Percentiles rank a stretch among this genome's conserved stretches.
These are phyloP conservation scores for Angophora floribunda DNA, from an alignment of 345 rosid genomes.

Conservation along the genomic window DNA sequence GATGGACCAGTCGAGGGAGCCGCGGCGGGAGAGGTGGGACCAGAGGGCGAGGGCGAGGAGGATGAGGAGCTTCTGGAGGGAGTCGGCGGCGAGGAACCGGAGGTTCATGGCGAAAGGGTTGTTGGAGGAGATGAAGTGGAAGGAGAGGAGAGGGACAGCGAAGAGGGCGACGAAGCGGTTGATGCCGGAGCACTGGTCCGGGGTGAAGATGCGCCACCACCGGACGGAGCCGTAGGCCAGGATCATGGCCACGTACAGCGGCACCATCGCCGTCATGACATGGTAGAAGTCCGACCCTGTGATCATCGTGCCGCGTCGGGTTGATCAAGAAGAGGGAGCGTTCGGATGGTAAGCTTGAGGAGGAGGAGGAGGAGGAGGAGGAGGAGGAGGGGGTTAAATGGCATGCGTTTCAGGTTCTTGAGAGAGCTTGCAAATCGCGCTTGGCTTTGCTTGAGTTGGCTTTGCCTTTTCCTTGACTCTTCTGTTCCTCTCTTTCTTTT, in stretches of 20 bases:
- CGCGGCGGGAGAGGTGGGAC: slow-evolving; percentile 48
- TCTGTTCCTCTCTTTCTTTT: background rate
- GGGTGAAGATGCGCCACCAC: slow-evolving; percentile 97
- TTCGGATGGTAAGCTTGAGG: background rate
- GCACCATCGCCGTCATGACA: slow-evolving; percentile 89
- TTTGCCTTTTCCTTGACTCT: background rate
- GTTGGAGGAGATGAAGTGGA: slow-evolving; percentile 90
- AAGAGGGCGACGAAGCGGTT: slow-evolving; percentile 93
- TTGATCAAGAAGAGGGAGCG: background rate
- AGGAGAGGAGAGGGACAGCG: slow-evolving; percentile 90
- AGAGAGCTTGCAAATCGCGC: background rate
- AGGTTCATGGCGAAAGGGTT: slow-evolving; percentile 81
- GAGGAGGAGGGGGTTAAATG: background rate
- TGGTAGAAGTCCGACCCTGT: slow-evolving; percentile 66
- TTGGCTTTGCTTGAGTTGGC: background rate
- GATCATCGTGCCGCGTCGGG: slow-evolving; percentile 32
- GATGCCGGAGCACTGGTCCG: slow-evolving; percentile 97
- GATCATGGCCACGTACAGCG: slow-evolving; percentile 92
- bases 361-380: background rate
- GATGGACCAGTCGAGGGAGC: slow-evolving; percentile 89
- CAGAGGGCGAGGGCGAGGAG: slow-evolving; percentile 47
- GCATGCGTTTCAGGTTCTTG: background rate
- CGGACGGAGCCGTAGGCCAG: slow-evolving; percentile 91
- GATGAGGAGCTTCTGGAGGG: slow-evolving; percentile 81
- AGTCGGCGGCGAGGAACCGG: slow-evolving; percentile 85